Evolutionary conservation across 1,284 basidiomycete genomes (phyloP).

Genomic region (Ceratobasidium sp.): DNA sequence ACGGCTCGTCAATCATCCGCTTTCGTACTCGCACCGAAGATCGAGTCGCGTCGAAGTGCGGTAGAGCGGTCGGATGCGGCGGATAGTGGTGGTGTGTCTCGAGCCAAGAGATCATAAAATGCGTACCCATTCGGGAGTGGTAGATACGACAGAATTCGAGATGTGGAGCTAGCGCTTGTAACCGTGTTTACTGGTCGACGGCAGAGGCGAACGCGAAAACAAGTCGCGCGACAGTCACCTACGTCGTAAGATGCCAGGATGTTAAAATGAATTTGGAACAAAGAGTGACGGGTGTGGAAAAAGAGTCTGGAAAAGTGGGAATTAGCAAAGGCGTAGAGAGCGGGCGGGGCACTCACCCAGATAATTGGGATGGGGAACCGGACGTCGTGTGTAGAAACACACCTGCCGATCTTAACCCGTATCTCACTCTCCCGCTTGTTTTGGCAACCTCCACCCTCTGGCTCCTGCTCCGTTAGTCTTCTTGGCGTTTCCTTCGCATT

Average conservation of each 20-base stretch:
- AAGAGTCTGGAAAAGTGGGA: not conserved
- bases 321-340: not conserved
- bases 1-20: conserved; percentile 26
- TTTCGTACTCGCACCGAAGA: conserved; percentile 28
- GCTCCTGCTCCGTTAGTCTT: too few species aligned
- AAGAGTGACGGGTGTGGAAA: not conserved
- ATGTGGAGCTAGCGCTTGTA: conserved; percentile 25
- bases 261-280: not conserved
- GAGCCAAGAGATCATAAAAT: conserved; percentile 6
- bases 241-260: too few species aligned
- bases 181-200: not conserved
- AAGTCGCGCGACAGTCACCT: conserved; percentile 15
- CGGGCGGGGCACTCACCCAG: not conserved
- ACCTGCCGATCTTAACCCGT: not conserved
- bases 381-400: too few species aligned
- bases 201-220: not conserved
- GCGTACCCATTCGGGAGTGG: conserved; percentile 22
- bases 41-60: conserved; percentile 29
- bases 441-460: not conserved
- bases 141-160: conserved; percentile 17
- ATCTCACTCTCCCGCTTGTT: not conserved
- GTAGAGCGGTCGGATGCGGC: not conserved
- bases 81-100: not conserved
- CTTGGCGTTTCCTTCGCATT: too few species aligned
- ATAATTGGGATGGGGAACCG: too few species aligned